Conservation (phyloP, 169 alveolate species). For the Cryptosporidium meleagridis region DNA sequence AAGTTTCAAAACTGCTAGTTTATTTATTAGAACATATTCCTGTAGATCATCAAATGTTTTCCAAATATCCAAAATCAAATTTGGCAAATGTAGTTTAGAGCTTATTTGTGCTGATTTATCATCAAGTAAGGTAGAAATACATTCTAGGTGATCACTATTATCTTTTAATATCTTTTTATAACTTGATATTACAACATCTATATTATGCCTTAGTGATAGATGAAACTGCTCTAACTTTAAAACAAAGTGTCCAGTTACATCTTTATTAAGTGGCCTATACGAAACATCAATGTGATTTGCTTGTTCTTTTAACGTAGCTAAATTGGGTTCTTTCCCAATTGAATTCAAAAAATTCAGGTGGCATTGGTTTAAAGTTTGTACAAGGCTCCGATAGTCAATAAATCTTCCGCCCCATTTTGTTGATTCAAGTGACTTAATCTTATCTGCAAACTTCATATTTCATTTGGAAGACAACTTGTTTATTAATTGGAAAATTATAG, state of each 20-base stretch:
- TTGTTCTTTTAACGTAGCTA: conserved; percentile 22
- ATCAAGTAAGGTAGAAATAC: conserved; percentile 75
- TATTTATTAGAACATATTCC: conserved; percentile 82
- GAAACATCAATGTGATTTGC: conserved; percentile 28
- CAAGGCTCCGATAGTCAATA: conserved; percentile 71
- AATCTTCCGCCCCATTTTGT: conserved; percentile 78
- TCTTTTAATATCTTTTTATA: conserved; percentile 61
- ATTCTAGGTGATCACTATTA: conserved; percentile 78
- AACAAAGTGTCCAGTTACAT: conserved; percentile 20
- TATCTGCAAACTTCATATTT: conserved; percentile 79
- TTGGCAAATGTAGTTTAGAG: conserved; percentile 80
- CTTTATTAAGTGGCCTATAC: conserved; percentile 60
- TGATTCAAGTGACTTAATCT: conserved; percentile 71
- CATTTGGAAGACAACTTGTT: conserved; percentile 41
- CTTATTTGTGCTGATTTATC: conserved; percentile 71
- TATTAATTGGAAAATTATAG: not conserved
- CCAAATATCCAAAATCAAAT: conserved; percentile 82
- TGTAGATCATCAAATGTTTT: conserved; percentile 85
- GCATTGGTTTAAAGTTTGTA: conserved; percentile 37
- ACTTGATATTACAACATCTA: conserved; percentile 78
- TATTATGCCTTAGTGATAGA: conserved; percentile 78
- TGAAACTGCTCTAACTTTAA: conserved; percentile 74
- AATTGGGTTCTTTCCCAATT: conserved; percentile 56
- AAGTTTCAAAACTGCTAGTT: conserved; percentile 85
- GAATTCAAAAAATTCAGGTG: conserved; percentile 23